Base-by-base conservation (phyloP, 257 asterid genomes). In the Gynochthodes officinalis region DNA sequence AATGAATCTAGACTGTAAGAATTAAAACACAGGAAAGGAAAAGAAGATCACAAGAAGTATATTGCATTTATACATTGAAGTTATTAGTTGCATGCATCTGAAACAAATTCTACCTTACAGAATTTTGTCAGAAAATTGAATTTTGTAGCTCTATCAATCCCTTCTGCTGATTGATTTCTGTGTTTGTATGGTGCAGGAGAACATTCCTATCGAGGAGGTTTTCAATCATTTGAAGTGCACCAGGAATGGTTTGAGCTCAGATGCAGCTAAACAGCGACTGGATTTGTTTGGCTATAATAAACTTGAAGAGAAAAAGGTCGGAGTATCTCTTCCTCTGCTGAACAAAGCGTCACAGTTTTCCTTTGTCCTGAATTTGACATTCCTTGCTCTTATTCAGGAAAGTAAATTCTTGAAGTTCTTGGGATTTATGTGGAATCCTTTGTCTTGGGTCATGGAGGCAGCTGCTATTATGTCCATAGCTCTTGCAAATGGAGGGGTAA, bases 361-460 rank as follows among this genome's bases (percentile, higher is more conserved):
- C 7, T 48, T 50, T 37, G n/a, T 55, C 43, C 46, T 75, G 15
- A 43, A 2, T 16, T 68, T 33, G 32, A 52, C 57, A 53, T 49
- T n/a, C 13, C 11, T 67, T 57, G 43, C 40, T 40, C 48, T 32
- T 70, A 23, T 23, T 19, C 53, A 84, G 92, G 92, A 84, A 79
- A 87, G 83, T 67, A 85, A 83, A 72, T 9, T 85, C 40, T 74
- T 83, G 57, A 87, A 85, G 75, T 87, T 87, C 76, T 75, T 85
- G 70, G 90, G 93, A 39, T 87, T 85, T 53, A 87, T 87, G 93
- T 87, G 93, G 90, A 83, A 85, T 35, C 90, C 90, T 62, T 75
- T 85, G 39, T 83, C 90, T 23, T 85, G 87, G 87, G 93, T 87
- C 75, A 85, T 87, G 90, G 93, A 87, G 78, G 87, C 88, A 14